A percentile compares a stretch with the other conserved stretches of the same genome.
Evolutionary conservation across 1,284 basidiomycete genomes (phyloP).

Genomic region (Microbotryum scabiosae): DNA sequence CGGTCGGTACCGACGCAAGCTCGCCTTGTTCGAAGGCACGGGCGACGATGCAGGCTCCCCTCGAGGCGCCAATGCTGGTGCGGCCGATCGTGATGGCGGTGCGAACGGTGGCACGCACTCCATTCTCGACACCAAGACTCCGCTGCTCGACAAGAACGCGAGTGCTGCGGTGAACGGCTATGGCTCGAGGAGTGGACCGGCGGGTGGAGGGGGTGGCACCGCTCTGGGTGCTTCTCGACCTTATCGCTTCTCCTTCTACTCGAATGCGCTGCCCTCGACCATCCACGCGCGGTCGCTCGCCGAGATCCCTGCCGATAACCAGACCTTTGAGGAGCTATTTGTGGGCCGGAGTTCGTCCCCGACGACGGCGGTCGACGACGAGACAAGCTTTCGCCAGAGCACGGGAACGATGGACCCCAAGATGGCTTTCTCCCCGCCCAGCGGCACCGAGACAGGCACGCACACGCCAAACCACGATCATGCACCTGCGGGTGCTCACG

Average conservation of each 20-base stretch:
- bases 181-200: conserved; percentile 9
- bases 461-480: conserved; percentile 8
- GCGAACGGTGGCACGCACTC: conserved; percentile 21
- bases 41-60: conserved; percentile 36
- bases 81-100: conserved; percentile 40
- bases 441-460: conserved; percentile 1
- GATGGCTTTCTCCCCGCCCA: conserved; percentile 9
- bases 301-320: conserved; percentile 88
- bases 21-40: conserved; percentile 79
- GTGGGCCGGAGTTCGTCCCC: conserved; percentile 45
- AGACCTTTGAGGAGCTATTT: conserved; percentile 89
- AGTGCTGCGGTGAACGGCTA: conserved; percentile 14
- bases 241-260: conserved; percentile 98
- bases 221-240: conserved; percentile 48
- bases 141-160: conserved; percentile 36
- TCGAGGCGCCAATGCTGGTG: conserved; percentile 42
- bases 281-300: conserved; percentile 89
- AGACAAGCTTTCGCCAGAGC: conserved; percentile 13
- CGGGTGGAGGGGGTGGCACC: conserved; percentile 8
- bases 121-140: conserved; percentile 38
- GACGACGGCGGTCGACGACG: conserved; percentile 24
- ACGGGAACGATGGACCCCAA: conserved; percentile 19
- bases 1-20: conserved; percentile 59
- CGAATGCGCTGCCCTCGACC: conserved; percentile 81
- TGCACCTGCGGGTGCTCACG: conserved; percentile 6